phyloP scores from a whole-genome alignment of 305 asterid species.

The Fraxinus floribunda region DNA sequence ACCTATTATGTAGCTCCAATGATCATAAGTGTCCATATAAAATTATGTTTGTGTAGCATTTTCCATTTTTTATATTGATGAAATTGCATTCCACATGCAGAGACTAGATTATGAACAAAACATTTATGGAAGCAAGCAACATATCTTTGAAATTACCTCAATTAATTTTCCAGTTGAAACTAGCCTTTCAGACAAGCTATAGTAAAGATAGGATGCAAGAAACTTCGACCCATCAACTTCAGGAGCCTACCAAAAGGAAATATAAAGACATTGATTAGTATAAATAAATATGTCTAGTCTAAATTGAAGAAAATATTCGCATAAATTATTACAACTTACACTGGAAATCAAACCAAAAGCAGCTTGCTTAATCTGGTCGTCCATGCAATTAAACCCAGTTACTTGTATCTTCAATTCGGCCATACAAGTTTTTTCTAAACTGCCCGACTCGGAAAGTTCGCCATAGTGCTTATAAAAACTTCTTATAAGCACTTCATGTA shows the following conservation, averaged over 20 bases:
- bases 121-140: conserved; percentile 9
- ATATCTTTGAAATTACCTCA: conserved; percentile 55
- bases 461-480: conserved; percentile 55
- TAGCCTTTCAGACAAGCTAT: conserved; percentile 62
- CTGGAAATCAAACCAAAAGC: conserved; percentile 56
- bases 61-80: too few species aligned
- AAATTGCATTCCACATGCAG: too few species aligned
- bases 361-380: conserved; percentile 61
- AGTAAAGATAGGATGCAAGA: conserved; percentile 66
- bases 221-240: conserved; percentile 50
- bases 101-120: too few species aligned
- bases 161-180: conserved; percentile 59
- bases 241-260: conserved; percentile 56
- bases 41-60: too few species aligned
- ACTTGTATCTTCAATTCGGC: conserved; percentile 55
- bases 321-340: conserved; percentile 43
- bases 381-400: conserved; percentile 55
- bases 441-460: conserved; percentile 40
- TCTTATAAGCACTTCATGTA: conserved; percentile 45
- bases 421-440: conserved; percentile 58
- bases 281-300: not conserved
- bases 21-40: too few species aligned
- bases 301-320: not conserved
- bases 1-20: too few species aligned
- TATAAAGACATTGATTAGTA: conserved; percentile 18